phyloP scores from a whole-genome alignment of 1,284 basidiomycete species.

The Tylopilus sp. region DNA sequence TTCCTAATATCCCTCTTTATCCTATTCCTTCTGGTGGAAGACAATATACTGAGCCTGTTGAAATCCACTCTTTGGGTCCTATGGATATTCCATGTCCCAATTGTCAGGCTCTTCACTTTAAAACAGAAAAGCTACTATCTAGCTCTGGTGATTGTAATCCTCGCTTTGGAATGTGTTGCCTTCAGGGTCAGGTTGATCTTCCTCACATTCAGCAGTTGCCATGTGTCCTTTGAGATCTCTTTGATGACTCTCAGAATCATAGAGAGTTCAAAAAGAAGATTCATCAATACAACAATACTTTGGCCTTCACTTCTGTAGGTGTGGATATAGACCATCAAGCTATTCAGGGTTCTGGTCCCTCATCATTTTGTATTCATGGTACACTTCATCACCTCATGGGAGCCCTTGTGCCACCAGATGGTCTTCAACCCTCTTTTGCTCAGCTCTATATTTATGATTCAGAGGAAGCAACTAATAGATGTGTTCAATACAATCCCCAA shows the following conservation, averaged over 20 bases:
- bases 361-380: constrained; percentile 50
- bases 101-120: background rate
- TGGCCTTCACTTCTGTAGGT: constrained; percentile 55
- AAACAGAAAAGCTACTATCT: background rate
- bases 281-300: constrained; percentile 50
- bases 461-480: constrained; percentile 35
- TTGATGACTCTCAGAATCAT: constrained; percentile 22
- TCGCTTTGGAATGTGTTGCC: constrained; percentile 41
- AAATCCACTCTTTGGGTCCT: background rate
- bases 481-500: constrained; percentile 1
- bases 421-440: constrained; percentile 41
- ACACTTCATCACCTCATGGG: constrained; percentile 50
- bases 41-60: no score
- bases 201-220: constrained; percentile 32
- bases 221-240: constrained; percentile 26
- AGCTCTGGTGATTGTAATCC: constrained; percentile 6
- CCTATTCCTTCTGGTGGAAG: no score
- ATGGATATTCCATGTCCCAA: background rate
- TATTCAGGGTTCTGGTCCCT: constrained; percentile 42
- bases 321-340: constrained; percentile 42
- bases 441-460: constrained; percentile 55
- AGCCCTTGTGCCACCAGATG: constrained; percentile 40
- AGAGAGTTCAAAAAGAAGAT: constrained; percentile 41
- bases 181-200: constrained; percentile 37
- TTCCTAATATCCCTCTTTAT: no score